phyloP scores from a whole-genome alignment of 345 rosid species.

The Rhizophora mangle region DNA sequence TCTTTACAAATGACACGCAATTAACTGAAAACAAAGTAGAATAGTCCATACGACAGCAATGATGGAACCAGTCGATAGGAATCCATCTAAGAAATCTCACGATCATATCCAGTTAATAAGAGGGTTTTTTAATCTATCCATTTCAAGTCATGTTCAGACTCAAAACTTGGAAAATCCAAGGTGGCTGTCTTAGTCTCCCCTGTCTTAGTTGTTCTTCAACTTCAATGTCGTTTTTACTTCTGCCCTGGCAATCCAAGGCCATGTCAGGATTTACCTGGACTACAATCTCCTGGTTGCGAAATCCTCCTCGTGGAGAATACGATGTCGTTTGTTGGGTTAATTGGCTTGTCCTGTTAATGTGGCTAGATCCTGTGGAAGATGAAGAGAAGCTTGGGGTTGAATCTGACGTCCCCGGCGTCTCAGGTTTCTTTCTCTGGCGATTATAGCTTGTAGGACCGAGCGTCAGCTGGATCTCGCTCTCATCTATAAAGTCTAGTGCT shows the following conservation, averaged over 20 bases:
- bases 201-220: constrained; percentile 53
- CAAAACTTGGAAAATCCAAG: constrained; percentile 83
- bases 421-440: constrained; percentile 39
- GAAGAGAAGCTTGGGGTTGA: constrained; percentile 69
- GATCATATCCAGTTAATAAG: constrained; percentile 25
- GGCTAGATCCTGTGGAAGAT: constrained; percentile 70
- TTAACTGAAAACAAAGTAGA: constrained; percentile 13
- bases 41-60: constrained; percentile 28
- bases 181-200: constrained; percentile 56
- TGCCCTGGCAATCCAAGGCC: constrained; percentile 23
- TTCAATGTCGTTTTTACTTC: constrained; percentile 27
- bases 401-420: constrained; percentile 39
- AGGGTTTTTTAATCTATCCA: neutral
- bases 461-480: constrained; percentile 82
- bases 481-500: constrained; percentile 48
- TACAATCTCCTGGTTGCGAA: constrained; percentile 18
- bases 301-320: constrained; percentile 16
- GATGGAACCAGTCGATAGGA: constrained; percentile 38
- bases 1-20: constrained; percentile 35
- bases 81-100: constrained; percentile 25
- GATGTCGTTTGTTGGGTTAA: constrained; percentile 5
- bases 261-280: constrained; percentile 27
- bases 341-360: constrained; percentile 34
- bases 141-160: constrained; percentile 63
- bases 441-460: constrained; percentile 65